Evolutionary conservation across 176 grass and related monocot species (phyloP), one percentile per base, ranked within the genome.

Genomic region (Musa schizocarpa): DNA sequence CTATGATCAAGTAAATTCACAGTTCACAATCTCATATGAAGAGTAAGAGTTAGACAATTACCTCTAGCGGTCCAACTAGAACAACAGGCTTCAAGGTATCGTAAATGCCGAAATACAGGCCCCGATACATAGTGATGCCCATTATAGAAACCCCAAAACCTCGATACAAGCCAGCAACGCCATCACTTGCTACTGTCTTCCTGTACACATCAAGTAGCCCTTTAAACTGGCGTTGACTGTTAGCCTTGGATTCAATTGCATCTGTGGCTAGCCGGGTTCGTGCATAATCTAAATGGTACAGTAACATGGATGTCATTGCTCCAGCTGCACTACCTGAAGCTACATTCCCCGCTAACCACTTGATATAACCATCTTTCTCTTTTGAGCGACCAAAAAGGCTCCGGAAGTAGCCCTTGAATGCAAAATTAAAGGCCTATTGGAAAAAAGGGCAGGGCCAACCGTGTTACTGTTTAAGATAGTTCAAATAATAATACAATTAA

Each of bases 271-370:
- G 84, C 53, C 84, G 81, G 19, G 90, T 98, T 8, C 90, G 76
- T 54, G 88, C 90, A 84, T 84, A 93, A 89, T 98, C 95, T 63
- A 94, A 74, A 85, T 99, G 95, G 77, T 98, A 98, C 56, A 98
- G 78, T 54, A 98, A 57, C 52, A 65, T 74, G 3, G 94, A 98
- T 0, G 94, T 98, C 16, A 86, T 93, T 54, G 90, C 90, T 85
- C 94, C 90, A 3, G 90, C 84, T 82, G 84, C 84, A 87, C 88
- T 94, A 52, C 90, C 95, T 14, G 84, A 91, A 48, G 86, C 86
- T 67, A 98, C 82, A 80, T 98, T 98, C 62, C 90, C 84, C 26
- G 86, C 86, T 82, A 93, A 54, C 80, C 84, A 89, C 71, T 85
- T 98, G 69, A 87, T 78, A 67, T 84, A 78, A 65, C 86, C 84